Conservation (phyloP, 345 rosid species). For the Viola odorata region DNA sequence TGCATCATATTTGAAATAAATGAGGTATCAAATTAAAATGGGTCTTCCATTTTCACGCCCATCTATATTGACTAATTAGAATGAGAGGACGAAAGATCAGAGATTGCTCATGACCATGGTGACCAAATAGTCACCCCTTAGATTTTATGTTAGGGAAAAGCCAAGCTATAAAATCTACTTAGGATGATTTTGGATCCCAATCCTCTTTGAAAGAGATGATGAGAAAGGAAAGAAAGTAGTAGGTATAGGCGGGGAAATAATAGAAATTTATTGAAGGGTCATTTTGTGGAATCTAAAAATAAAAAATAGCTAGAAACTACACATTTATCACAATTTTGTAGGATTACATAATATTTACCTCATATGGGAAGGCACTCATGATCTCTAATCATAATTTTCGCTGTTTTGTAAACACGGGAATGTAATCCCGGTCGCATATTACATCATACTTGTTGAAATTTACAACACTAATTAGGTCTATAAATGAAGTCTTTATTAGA, state of each 20-base stretch:
- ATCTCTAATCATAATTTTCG: too few species aligned
- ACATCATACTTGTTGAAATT: too few species aligned
- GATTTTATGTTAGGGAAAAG: conserved; percentile 46
- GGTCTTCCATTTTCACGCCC: conserved; percentile 34
- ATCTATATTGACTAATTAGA: conserved; percentile 32
- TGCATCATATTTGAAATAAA: not conserved
- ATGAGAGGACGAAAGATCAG: conserved; percentile 13
- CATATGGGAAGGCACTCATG: not conserved
- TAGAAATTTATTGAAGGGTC: conserved; percentile 4
- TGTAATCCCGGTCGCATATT: too few species aligned
- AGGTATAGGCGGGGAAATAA: not conserved
- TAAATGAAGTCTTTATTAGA: too few species aligned
- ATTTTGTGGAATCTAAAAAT: not conserved
- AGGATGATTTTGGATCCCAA: conserved; percentile 42
- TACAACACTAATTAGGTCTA: too few species aligned
- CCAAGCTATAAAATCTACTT: conserved; percentile 34
- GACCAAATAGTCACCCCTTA: conserved; percentile 28
- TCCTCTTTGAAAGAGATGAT: not conserved
- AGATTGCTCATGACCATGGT: conserved; percentile 31
- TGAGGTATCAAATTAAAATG: conserved; percentile 20
- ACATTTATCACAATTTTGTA: not conserved
- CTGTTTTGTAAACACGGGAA: too few species aligned
- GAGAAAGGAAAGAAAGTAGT: not conserved
- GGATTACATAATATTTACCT: conserved; percentile 20
- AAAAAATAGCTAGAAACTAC: not conserved